These are phyloP conservation scores for Pestalotiopsis fici DNA, from an alignment of 2,329 filamentous ascomycete species.

Conservation along the genomic window DNA sequence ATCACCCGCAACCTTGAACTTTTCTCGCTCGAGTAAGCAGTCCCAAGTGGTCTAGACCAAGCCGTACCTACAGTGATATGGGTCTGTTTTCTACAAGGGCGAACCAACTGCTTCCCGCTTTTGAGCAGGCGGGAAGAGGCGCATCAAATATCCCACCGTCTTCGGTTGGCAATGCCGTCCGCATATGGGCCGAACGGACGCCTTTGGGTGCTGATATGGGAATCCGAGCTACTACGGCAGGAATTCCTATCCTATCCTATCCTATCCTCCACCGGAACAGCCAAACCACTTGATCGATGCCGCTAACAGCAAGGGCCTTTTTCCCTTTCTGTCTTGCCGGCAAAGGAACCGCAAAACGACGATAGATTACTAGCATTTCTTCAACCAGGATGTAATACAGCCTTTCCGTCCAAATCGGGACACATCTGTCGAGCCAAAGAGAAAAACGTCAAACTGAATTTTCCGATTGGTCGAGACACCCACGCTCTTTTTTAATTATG, in stretches of 20 bases:
- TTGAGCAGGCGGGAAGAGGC: neutral
- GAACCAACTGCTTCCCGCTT: neutral
- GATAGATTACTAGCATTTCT: neutral
- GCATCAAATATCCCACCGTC: neutral
- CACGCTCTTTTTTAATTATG: neutral
- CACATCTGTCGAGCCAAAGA: neutral
- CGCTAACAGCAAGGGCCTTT: too few relatives aligned
- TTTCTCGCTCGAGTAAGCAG: neutral
- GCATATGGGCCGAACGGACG: neutral
- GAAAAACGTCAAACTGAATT: neutral
- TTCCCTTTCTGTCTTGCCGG: too few relatives aligned
- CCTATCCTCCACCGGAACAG: too few relatives aligned
- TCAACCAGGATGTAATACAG: neutral
- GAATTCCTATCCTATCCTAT: too few relatives aligned
- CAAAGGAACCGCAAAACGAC: too few relatives aligned
- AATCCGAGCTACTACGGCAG: too few relatives aligned
- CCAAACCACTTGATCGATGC: too few relatives aligned
- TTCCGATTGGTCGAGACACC: neutral
- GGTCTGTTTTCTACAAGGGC: too few relatives aligned
- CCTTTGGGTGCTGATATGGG: too few relatives aligned
- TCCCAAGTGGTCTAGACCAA: neutral
- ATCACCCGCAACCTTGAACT: neutral
- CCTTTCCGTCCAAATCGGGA: neutral
- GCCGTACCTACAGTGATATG: neutral
- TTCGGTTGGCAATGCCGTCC: neutral